Evolutionary conservation across 2,329 filamentous ascomycete species (phyloP).

Genomic region (Diplocarpon rosae): DNA sequence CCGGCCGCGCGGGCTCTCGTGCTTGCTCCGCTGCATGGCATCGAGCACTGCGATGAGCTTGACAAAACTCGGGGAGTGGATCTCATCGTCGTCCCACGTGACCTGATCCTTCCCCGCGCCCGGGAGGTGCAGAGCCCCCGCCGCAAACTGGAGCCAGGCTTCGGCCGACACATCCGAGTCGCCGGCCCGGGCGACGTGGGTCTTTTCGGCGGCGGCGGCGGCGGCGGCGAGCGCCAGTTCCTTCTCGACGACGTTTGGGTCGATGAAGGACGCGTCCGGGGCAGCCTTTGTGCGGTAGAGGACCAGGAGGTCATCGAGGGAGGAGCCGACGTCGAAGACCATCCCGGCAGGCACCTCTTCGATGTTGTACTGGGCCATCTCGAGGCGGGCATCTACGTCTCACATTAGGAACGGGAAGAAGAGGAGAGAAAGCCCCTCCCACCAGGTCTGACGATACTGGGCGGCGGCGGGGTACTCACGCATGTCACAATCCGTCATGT

Average conservation of each 20-base stretch:
- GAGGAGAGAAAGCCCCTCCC: too few relatives aligned
- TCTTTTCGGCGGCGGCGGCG: not conserved
- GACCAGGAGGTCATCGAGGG: slow-evolving; percentile 35
- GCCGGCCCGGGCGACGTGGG: too few relatives aligned
- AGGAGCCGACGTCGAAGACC: slow-evolving; percentile 35
- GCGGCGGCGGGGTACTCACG: slow-evolving; percentile 19
- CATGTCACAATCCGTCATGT: slow-evolving; percentile 35
- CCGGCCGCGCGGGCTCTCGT: slow-evolving; percentile 24
- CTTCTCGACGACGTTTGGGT: slow-evolving; percentile 22
- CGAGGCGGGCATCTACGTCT: slow-evolving; percentile 39
- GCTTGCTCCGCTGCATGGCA: slow-evolving; percentile 26
- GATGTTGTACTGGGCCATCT: slow-evolving; percentile 35
- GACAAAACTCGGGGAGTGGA: slow-evolving; percentile 21
- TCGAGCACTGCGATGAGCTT: slow-evolving; percentile 24
- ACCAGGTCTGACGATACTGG: slow-evolving; percentile 13
- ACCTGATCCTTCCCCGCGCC: not conserved
- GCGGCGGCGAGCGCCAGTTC: not conserved
- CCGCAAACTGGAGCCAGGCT: not conserved
- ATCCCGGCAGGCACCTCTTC: slow-evolving; percentile 31
- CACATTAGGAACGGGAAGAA: too few relatives aligned
- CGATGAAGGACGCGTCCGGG: not conserved
- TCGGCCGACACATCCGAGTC: not conserved
- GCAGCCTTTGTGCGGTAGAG: slow-evolving; percentile 33
- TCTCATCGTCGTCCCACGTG: slow-evolving; percentile 17
- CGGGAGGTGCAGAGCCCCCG: not conserved